Evolutionary conservation across 2,329 filamentous ascomycete species (phyloP), one percentile per base, ranked within the genome.

Genomic region (Chlorencoelia australis): DNA sequence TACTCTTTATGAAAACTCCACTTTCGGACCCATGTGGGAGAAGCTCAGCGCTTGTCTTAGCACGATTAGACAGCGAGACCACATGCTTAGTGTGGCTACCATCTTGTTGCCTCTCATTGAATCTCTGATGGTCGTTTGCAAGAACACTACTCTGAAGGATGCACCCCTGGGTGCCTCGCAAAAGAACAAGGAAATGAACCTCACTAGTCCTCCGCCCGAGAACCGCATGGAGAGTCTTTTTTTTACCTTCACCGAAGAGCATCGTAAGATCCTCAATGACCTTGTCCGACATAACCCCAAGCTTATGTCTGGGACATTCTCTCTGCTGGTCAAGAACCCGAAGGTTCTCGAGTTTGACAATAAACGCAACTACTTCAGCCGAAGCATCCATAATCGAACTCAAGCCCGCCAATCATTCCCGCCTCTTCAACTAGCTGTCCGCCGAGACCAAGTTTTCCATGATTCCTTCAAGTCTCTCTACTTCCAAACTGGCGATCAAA

Each of bases 301-400:
- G 60, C 75, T 98, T 46, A 98, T 98, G 93, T 95, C 89, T 41
- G 91, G 91, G 35, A 95, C 89, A 3, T 95, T 98, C 63, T 88
- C 89, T 8, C 71, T 98, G 11, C 66, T 98, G 31, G 91, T 96
- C 45, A 95, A 94, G 68, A 98, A 98, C 56, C 93, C 91, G 17
- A 98, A 96, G 69, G 93, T 98, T 3, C 69, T 98, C 9, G 91
- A 98, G 56, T 98, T 98, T 54, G 91, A 98, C 65, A 98, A 98
- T 67, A 98, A 98, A 68, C 87, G 91, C 53, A 96, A 94, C 63
- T 98, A 93, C 70, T 98, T 98, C 69, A 95, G 79, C 57, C 82
- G 91, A 43, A 88, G 86, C 53, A 79, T 98, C 8, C 91, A 98
- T 59, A 75, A 74, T 30, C 75, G 82, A 33, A 72, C 72, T 35